Conservation (phyloP, 192 early-diverging fungal species). For the Coemansia sp. region DNA sequence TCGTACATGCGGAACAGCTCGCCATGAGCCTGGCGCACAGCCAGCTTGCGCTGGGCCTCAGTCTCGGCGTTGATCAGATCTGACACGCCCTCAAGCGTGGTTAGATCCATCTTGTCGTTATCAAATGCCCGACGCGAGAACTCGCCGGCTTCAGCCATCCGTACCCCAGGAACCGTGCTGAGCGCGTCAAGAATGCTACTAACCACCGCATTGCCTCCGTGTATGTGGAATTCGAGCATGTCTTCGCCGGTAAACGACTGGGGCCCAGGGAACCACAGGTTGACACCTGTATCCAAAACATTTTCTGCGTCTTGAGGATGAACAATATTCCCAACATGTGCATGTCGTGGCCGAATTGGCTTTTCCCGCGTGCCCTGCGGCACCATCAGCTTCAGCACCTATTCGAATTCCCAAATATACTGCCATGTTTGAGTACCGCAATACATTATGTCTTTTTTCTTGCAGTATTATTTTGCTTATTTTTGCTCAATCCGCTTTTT, state of each 20-base stretch:
- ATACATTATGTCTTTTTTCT: background rate
- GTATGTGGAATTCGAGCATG: constrained; percentile 71
- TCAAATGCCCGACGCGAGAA: constrained; percentile 75
- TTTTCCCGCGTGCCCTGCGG: background rate
- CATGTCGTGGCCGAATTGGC: constrained; percentile 9
- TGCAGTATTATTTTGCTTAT: too few relatives aligned
- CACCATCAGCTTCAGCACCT: constrained; percentile 18
- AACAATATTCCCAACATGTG: constrained; percentile 15
- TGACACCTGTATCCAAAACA: constrained; percentile 59
- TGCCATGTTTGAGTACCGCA: background rate
- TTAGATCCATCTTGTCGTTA: constrained; percentile 71
- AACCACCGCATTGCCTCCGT: constrained; percentile 72
- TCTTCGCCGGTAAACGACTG: constrained; percentile 76
- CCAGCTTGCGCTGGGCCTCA: constrained; percentile 66
- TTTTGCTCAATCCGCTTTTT: too few relatives aligned
- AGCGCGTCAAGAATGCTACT: constrained; percentile 59
- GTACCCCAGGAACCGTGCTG: constrained; percentile 41
- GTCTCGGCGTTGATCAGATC: constrained; percentile 81
- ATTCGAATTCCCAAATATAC: background rate
- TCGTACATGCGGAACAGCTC: constrained; percentile 64
- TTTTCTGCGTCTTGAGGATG: constrained; percentile 42
- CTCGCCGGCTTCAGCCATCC: constrained; percentile 74
- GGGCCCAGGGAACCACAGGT: constrained; percentile 48
- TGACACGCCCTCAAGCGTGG: constrained; percentile 69
- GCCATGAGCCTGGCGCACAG: constrained; percentile 70